Percentiles rank a stretch among this genome's conserved stretches.
phyloP scores from a whole-genome alignment of 1,284 basidiomycete species.

The Cystobasidium slooffiae region DNA sequence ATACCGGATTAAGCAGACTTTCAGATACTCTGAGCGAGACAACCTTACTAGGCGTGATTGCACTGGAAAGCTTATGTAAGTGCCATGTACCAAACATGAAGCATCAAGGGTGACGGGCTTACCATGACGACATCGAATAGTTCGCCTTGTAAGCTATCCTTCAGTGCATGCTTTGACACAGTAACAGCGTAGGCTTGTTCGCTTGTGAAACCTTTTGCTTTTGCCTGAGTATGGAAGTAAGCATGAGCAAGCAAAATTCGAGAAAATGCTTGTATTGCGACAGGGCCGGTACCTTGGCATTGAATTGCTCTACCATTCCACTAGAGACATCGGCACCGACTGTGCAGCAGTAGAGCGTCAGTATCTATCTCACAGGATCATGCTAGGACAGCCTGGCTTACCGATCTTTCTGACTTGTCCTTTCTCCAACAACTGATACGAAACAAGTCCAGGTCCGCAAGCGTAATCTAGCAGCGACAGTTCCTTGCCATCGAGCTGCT shows the following conservation, averaged over 20 bases:
- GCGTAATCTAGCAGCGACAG: conserved; percentile 16
- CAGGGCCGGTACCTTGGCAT: background rate
- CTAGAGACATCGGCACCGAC: conserved; percentile 28
- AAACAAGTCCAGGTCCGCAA: conserved; percentile 18
- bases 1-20: background rate
- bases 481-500: background rate
- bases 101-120: background rate
- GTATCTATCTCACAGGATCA: background rate
- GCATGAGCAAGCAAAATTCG: background rate
- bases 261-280: background rate
- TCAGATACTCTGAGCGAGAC: no score
- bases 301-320: conserved; percentile 16
- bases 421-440: conserved; percentile 18
- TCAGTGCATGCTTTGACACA: conserved; percentile 13
- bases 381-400: background rate
- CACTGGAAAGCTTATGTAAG: background rate
- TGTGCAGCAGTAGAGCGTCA: background rate
- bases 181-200: conserved; percentile 10
- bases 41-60: conserved; percentile 21
- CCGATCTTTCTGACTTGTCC: conserved; percentile 11
- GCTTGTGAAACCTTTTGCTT: background rate
- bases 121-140: conserved; percentile 22
- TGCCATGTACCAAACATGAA: background rate
- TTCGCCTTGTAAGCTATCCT: conserved; percentile 2
- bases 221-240: background rate